Base-by-base conservation (phyloP, 1,139 yeast genomes). In the Groenewaldozyma sp. region DNA sequence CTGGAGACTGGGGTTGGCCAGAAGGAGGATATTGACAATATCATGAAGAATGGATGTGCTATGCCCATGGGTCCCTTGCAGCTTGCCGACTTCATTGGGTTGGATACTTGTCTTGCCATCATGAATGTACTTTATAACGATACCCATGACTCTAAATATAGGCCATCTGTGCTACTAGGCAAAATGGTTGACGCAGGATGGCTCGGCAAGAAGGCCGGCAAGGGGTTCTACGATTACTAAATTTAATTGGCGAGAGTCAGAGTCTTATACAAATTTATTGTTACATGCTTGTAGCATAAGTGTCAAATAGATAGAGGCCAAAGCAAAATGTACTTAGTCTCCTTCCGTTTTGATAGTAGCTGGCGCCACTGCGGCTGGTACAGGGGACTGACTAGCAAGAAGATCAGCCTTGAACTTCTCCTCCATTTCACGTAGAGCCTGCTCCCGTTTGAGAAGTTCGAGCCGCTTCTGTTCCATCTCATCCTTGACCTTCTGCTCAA, bases 381-480 rank as follows among this genome's bases (percentile, higher is more conserved):
- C 27, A 10, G 28, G 20, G 13, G 19, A 11, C 34, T 27, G 24
- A n/a, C 28, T 19, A 29, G 36, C 39, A 20, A 24, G 28, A 19
- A 40, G 43, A 43, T 53, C 59, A 32, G 46, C 46, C 27, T 49
- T 46, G 26, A 84, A 69, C 52, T 91, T 69, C 53, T 76, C 80
- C 58, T 84, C 95, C 52, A 84, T 78, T 47, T 80, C 86, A 55
- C 74, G 76, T 56, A 91, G 72, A 59, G 91, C 96, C 53, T 79
- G 78, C 62, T 91, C 97, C 56, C 96, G 77, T 47, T 82, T 84
- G 54, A 84, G 70, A 51, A 91, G 74, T 60, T 91, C 96, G 56
- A 82, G 81, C 52, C 94, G 74, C 70, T 87, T 86, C 60, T 75
- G 74, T 52, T 82, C 71, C 60, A 91, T 72, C 60, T 88, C 96